A percentile compares a stretch with the other conserved stretches of the same genome.
Conservation (phyloP, 2,329 filamentous ascomycete genomes). For the Penicillium olsonii region DNA sequence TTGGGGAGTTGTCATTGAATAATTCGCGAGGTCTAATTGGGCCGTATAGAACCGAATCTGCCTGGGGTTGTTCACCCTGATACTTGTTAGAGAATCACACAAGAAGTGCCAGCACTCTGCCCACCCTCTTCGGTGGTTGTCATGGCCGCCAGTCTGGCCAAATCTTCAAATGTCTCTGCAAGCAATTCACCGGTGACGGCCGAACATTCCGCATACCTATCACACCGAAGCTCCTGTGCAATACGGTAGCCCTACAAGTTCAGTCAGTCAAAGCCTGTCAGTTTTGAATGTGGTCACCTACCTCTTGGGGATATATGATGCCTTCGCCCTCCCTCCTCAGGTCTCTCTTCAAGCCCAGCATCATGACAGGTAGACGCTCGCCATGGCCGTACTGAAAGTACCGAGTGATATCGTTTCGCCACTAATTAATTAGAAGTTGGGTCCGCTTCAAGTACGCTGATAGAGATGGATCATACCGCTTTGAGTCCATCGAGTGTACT, state of each 20-base stretch:
- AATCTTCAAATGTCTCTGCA: conserved; percentile 61
- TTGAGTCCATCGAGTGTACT: conserved; percentile 52
- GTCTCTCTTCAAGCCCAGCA: conserved; percentile 62
- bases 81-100: conserved; percentile 45
- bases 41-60: too few species aligned
- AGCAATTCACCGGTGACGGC: conserved; percentile 62
- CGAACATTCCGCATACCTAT: conserved; percentile 65
- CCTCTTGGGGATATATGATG: conserved; percentile 46
- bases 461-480: conserved; percentile 22
- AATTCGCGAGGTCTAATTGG: too few species aligned
- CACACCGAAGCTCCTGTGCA: conserved; percentile 61
- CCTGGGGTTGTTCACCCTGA: too few species aligned
- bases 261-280: conserved; percentile 6
- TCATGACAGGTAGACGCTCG: conserved; percentile 57
- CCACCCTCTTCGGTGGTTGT: conserved; percentile 58
- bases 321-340: conserved; percentile 50
- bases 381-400: conserved; percentile 53
- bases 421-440: conserved; percentile 27
- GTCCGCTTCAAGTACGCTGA: background rate
- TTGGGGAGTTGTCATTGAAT: too few species aligned
- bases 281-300: conserved; percentile 30
- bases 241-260: conserved; percentile 54
- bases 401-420: conserved; percentile 44
- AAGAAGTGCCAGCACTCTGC: conserved; percentile 45
- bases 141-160: conserved; percentile 59